These are phyloP conservation scores for Ceratobasidium papillatum DNA, from an alignment of 1,284 basidiomycete species.

Conservation along the genomic window DNA sequence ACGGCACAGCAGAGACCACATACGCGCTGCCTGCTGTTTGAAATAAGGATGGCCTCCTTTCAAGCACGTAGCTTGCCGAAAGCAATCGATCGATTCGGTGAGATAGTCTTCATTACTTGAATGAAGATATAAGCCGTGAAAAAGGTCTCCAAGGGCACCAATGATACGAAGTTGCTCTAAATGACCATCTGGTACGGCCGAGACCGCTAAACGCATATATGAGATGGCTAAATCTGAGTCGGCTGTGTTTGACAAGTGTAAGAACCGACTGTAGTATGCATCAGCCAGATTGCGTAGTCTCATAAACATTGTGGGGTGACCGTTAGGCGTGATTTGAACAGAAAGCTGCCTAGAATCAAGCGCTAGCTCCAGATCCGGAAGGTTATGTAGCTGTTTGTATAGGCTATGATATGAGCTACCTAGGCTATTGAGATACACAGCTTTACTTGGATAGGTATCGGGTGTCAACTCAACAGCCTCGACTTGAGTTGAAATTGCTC, in stretches of 20 bases:
- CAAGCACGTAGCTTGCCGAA: background rate
- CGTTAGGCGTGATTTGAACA: background rate
- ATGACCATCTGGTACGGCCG: too few relatives aligned
- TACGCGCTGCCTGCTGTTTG: background rate
- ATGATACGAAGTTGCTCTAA: too few relatives aligned
- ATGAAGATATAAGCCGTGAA: too few relatives aligned
- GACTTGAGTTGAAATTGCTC: background rate
- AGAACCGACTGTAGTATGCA: background rate
- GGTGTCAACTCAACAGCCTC: background rate
- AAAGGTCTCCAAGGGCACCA: too few relatives aligned
- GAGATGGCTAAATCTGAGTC: too few relatives aligned
- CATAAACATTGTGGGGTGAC: background rate
- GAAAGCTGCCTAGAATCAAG: background rate
- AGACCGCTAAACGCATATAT: too few relatives aligned
- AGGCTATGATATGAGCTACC: background rate
- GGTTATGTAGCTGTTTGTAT: background rate
- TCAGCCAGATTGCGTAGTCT: background rate
- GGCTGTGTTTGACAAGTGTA: too few relatives aligned
- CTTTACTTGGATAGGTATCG: background rate
- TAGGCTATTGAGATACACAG: background rate
- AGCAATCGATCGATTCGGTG: background rate
- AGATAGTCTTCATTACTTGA: background rate
- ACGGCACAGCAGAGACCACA: background rate
- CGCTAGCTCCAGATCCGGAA: background rate
- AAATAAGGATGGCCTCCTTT: background rate